Evolutionary conservation across 805 yeast genomes (phyloP).

Genomic region (Wickerhamomyces alni): DNA sequence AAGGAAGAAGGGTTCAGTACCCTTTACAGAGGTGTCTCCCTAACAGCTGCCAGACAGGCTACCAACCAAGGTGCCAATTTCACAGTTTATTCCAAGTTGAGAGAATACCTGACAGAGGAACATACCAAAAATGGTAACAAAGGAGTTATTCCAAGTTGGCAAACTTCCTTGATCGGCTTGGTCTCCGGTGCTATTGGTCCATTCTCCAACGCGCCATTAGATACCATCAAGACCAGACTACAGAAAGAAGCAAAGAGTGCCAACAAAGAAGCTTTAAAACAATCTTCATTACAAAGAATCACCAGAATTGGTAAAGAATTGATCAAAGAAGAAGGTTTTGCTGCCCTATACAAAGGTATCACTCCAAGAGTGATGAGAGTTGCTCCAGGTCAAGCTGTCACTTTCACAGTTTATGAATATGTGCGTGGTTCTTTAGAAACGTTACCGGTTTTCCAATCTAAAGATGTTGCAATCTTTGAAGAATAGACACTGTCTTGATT

Average conservation of each 20-base stretch:
- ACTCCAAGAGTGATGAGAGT: constrained; percentile 99
- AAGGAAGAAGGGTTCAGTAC: constrained; percentile 90
- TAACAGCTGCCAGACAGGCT: constrained; percentile 97
- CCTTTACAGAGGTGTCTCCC: constrained; percentile 87
- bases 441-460: constrained; percentile 23
- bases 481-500: constrained; percentile 13
- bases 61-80: constrained; percentile 98
- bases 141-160: constrained; percentile 77
- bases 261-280: constrained; percentile 27
- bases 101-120: constrained; percentile 58
- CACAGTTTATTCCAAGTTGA: constrained; percentile 86
- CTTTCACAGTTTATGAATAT: constrained; percentile 92
- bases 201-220: constrained; percentile 94
- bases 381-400: constrained; percentile 99
- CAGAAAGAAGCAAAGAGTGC: constrained; percentile 77
- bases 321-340: constrained; percentile 82
- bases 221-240: constrained; percentile 94
- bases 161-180: constrained; percentile 87
- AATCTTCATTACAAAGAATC: constrained; percentile 71
- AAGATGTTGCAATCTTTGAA: constrained; percentile 25
- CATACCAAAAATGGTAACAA: constrained; percentile 37
- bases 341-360: constrained; percentile 91
- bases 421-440: constrained; percentile 61
- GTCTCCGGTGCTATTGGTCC: constrained; percentile 97
- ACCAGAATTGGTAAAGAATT: constrained; percentile 73